Evolutionary conservation across 164 flowering plant species (phyloP).

Genomic region (Stephania yunnanensis): DNA sequence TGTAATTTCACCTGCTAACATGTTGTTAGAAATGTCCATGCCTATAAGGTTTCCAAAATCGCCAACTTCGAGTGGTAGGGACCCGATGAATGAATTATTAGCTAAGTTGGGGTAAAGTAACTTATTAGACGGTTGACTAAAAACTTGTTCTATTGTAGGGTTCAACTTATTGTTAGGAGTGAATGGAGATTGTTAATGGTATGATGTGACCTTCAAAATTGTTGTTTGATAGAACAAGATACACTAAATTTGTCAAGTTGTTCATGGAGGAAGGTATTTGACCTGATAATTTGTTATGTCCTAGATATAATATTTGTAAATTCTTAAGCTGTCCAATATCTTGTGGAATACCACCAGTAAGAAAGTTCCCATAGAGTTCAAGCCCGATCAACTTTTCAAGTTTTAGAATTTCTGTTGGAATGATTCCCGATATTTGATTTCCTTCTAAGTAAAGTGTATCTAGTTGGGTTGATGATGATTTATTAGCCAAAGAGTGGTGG

Average conservation of each 20-base stretch:
- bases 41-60: neutral
- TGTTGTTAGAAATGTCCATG: conserved; percentile 1
- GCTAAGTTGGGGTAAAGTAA: neutral
- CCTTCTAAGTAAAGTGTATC: neutral
- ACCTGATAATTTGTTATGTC: neutral
- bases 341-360: conserved; percentile 7
- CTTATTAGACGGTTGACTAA: neutral
- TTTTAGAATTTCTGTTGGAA: conserved; percentile 8
- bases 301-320: neutral
- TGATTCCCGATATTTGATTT: conserved; percentile 3
- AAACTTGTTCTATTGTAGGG: neutral
- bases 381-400: conserved; percentile 1
- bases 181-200: neutral
- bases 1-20: neutral
- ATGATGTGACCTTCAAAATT: conserved; percentile 5
- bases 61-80: neutral
- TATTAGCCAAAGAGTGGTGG: conserved; percentile 8
- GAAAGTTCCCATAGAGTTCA: neutral
- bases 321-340: conserved; percentile 3
- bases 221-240: neutral
- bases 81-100: neutral
- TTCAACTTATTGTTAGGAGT: conserved; percentile 8
- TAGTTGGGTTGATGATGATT: neutral
- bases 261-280: conserved; percentile 5
- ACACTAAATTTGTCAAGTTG: neutral